Evolutionary conservation across 805 yeast species (phyloP), one percentile per base, ranked within the genome.

Genomic region (Komagataella kurtzmanii): DNA sequence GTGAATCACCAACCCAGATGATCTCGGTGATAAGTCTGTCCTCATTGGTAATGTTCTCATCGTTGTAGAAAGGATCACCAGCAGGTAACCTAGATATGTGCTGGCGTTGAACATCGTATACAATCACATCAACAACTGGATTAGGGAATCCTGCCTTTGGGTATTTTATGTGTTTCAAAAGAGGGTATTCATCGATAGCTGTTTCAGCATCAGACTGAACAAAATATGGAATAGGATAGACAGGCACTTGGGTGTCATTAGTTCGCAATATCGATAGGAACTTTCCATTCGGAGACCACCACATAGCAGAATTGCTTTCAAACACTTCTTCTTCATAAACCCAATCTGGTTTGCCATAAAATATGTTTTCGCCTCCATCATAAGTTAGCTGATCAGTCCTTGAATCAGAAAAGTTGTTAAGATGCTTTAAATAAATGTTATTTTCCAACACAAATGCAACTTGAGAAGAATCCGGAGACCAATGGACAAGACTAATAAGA

Each of bases 331-430:
- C 97, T 61, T 89, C 97, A 58, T 88, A 88, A 6, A 88, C 95
- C 97, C 97, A 88, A 61, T 88, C 96, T 0, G 96, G 95, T 54
- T 83, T 82, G 2, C 96, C 97, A 61, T 89, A 85, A 66, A 88
- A 88, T 6, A 87, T 71, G 55, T 79, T 74, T 1, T 71, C 74
- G 40, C 81, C 80, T 14, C 96, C 96, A 59, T 85, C 93, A 45
- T 54, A 54, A 0, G 97, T 85, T 12, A 86, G 66, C 55, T 80
- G 82, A 4, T 59, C 67, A 0, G 68, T 58, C 0, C 68, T 56
- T 17, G 62, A 54, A 24, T 55, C 50, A 30, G 48, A 23, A 46
- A 58, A 54, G 45, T 60, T 50, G 17, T 43, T 56, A 53, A 55
- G 53, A 43, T 77, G 72, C 52, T 74, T 75, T 7, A 85, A 58